Conservation (phyloP, 2,329 filamentous ascomycete species). For the Aureobasidium sp. region DNA sequence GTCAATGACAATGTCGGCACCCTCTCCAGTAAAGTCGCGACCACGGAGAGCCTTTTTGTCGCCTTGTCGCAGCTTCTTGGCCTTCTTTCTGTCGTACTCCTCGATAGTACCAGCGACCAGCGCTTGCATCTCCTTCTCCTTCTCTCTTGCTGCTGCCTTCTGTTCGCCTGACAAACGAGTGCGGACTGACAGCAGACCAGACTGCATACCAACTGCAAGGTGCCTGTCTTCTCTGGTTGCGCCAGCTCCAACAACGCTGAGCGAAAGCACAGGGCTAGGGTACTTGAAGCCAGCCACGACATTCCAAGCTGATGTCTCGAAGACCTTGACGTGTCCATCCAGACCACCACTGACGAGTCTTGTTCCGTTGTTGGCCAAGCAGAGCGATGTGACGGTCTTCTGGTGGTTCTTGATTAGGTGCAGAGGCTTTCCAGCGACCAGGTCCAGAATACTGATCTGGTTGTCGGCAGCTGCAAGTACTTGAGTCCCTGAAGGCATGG, state of each 20-base stretch:
- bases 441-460: slow-evolving; percentile 81
- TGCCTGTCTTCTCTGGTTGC: slow-evolving; percentile 73
- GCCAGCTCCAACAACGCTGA: slow-evolving; percentile 66
- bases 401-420: slow-evolving; percentile 89
- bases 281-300: slow-evolving; percentile 94
- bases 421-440: slow-evolving; percentile 82
- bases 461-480: slow-evolving; percentile 79
- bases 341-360: slow-evolving; percentile 80
- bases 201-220: slow-evolving; percentile 89
- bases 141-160: slow-evolving; percentile 65
- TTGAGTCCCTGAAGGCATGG: slow-evolving; percentile 78
- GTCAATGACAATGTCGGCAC: slow-evolving; percentile 80
- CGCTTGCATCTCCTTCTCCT: slow-evolving; percentile 77
- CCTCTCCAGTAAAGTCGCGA: slow-evolving; percentile 75
- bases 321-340: slow-evolving; percentile 95
- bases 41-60: slow-evolving; percentile 54
- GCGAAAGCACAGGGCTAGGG: slow-evolving; percentile 77
- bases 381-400: slow-evolving; percentile 88
- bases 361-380: slow-evolving; percentile 69
- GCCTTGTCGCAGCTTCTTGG: slow-evolving; percentile 51
- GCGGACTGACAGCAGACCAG: slow-evolving; percentile 80
- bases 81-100: slow-evolving; percentile 64
- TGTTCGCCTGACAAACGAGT: slow-evolving; percentile 81
- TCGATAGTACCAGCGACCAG: slow-evolving; percentile 69
- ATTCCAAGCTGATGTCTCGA: slow-evolving; percentile 90